Percentiles rank a stretch among this genome's conserved stretches.
These are phyloP conservation scores for Tuctoria greenei DNA, from an alignment of 176 grass and related monocot genomes.

Conservation along the genomic window DNA sequence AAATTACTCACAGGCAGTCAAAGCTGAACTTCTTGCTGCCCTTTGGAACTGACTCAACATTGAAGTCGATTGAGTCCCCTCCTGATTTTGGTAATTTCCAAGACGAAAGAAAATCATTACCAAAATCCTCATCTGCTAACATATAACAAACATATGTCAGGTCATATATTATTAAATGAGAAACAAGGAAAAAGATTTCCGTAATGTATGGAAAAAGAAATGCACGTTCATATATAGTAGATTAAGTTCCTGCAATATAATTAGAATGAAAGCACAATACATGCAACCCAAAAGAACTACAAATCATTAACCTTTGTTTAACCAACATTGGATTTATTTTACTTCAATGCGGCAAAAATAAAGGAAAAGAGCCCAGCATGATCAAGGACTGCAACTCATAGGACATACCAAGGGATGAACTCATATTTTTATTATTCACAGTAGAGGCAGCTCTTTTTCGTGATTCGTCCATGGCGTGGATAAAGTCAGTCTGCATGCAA, in stretches of 20 bases:
- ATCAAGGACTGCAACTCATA: conserved; percentile 25
- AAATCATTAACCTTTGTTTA: conserved; percentile 24
- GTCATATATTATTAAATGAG: conserved; percentile 17
- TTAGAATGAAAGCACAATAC: conserved; percentile 23
- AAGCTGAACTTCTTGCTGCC: conserved; percentile 81
- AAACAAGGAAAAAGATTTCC: not conserved
- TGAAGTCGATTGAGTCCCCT: conserved; percentile 66
- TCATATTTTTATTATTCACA: conserved; percentile 44
- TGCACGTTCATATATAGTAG: conserved; percentile 2
- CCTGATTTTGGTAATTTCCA: conserved; percentile 73
- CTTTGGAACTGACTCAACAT: conserved; percentile 58
- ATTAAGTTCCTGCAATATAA: conserved; percentile 20
- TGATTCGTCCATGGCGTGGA: conserved; percentile 58
- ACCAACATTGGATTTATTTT: conserved; percentile 22
- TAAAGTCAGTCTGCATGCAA: conserved; percentile 40
- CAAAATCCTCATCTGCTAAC: conserved; percentile 83
- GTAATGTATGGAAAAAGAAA: not conserved
- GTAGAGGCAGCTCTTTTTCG: conserved; percentile 56
- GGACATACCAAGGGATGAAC: conserved; percentile 62
- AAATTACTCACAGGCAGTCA: conserved; percentile 73
- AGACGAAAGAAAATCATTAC: conserved; percentile 75
- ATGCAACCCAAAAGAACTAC: not conserved
- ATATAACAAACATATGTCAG: conserved; percentile 24
- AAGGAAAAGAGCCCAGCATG: conserved; percentile 23
- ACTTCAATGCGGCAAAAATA: conserved; percentile 24